These are phyloP conservation scores for Alternaria burnsii DNA, from an alignment of 2,329 filamentous ascomycete species.

Conservation along the genomic window DNA sequence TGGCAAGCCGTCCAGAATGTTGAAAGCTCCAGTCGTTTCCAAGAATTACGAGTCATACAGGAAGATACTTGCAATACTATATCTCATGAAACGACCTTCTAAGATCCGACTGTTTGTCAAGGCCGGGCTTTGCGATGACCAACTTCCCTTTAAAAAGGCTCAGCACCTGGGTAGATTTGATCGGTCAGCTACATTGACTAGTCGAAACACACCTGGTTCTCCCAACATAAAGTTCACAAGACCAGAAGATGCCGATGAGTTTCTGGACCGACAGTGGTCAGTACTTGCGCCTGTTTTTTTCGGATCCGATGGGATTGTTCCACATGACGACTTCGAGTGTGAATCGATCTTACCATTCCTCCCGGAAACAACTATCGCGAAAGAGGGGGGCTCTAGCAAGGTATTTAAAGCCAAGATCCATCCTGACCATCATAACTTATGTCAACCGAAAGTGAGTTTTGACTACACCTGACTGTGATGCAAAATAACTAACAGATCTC, in stretches of 20 bases:
- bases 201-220: not conserved
- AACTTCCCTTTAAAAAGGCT: not conserved
- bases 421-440: not conserved
- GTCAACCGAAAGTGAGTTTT: not conserved
- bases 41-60: not conserved
- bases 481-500: not conserved
- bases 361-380: not conserved
- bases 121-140: not conserved
- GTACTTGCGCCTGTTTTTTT: slow-evolving; percentile 1
- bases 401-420: slow-evolving; percentile 2
- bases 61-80: not conserved
- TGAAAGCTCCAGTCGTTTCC: not conserved
- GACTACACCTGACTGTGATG: not conserved
- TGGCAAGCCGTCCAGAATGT: not conserved
- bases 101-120: not conserved
- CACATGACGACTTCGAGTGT: not conserved
- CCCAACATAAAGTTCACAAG: not conserved
- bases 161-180: not conserved
- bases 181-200: not conserved
- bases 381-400: slow-evolving; percentile 2
- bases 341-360: slow-evolving; percentile 1
- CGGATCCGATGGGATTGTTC: not conserved
- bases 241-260: not conserved
- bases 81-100: not conserved
- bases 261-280: slow-evolving; percentile 1